Conservation (phyloP, 1,284 basidiomycete genomes). For the Ceratobasidium sp. region DNA sequence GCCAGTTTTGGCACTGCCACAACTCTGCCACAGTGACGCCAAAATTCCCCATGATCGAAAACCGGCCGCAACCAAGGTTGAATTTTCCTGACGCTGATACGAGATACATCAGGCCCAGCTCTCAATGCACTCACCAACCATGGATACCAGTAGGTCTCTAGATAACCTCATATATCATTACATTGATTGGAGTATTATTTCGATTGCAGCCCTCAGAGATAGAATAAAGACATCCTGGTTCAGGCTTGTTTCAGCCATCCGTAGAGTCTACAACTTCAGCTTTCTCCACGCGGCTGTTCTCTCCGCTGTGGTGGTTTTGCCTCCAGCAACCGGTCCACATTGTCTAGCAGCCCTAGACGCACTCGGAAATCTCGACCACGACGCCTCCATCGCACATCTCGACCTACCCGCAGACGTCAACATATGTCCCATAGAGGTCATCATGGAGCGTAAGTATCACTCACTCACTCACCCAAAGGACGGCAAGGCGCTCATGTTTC, state of each 20-base stretch:
- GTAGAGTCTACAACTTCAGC: slow-evolving; percentile 18
- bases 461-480: slow-evolving; percentile 1
- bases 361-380: slow-evolving; percentile 6
- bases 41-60: too few relatives aligned
- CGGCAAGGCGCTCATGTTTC: slow-evolving; percentile 2
- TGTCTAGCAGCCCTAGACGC: slow-evolving; percentile 10
- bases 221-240: slow-evolving; percentile 10
- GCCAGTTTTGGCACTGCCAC: too few relatives aligned
- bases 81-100: too few relatives aligned
- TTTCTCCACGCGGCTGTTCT: slow-evolving; percentile 4
- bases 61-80: too few relatives aligned
- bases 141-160: slow-evolving; percentile 3
- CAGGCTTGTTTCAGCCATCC: slow-evolving; percentile 11
- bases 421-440: not conserved
- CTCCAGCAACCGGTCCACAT: not conserved
- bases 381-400: not conserved
- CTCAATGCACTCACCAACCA: slow-evolving; percentile 44
- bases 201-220: not conserved
- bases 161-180: too few relatives aligned
- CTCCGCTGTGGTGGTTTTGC: not conserved
- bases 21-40: too few relatives aligned
- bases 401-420: slow-evolving; percentile 8
- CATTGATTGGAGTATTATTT: not conserved
- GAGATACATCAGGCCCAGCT: too few relatives aligned
- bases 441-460: not conserved